Evolutionary conservation across 2,329 filamentous ascomycete genomes (phyloP), one percentile per base, ranked within the genome.

Genomic region (Cercospora zeina): DNA sequence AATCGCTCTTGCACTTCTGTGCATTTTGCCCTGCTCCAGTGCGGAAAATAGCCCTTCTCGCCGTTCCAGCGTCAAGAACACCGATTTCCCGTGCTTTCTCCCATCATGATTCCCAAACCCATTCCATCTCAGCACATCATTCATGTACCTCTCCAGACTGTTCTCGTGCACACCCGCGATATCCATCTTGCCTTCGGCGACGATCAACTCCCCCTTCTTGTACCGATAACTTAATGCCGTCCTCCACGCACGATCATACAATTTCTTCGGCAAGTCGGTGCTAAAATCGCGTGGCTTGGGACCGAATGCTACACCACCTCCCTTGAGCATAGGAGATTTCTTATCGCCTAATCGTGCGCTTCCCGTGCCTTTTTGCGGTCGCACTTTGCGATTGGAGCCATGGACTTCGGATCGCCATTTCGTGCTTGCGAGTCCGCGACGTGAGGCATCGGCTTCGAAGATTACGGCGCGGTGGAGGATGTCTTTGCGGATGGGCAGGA

Each of bases 231-330:
- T 95, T 67, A 99, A 83, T 10, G 95, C 95, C 47, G 90, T 97
- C 74, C 95, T 87, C 91, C 91, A 97, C 9, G 95, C 95, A 70
- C 96, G 83, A 77, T 97, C 93, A 80, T 99, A 99, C 53, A 96
- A 86, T 80, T 97, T 97, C 74, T 84, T 84, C 70, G 89, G 92
- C 59, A 99, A 82, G 14, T 84, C 84, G 21, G 93, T 96, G 63
- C 86, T 85, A 74, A 99, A 99, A 79, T 97, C 91, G 75, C 95
- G 85, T 27, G 93, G 93, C 70, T 93, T 88, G 30, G 95, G 95
- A n/a, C 95, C 95, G 72, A 92, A 91, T 0, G 87, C 82, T 70
- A 96, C 93, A 77, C 92, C 93, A 77, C 95, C 95, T 67, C 95
- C 95, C 65, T 83, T 83, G 45, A 91, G 79, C 76, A 96, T 85